A percentile compares a stretch with the other conserved stretches of the same genome.
phyloP scores from a whole-genome alignment of 1,139 yeast species.

The Kurtzmaniella quercitrusa region DNA sequence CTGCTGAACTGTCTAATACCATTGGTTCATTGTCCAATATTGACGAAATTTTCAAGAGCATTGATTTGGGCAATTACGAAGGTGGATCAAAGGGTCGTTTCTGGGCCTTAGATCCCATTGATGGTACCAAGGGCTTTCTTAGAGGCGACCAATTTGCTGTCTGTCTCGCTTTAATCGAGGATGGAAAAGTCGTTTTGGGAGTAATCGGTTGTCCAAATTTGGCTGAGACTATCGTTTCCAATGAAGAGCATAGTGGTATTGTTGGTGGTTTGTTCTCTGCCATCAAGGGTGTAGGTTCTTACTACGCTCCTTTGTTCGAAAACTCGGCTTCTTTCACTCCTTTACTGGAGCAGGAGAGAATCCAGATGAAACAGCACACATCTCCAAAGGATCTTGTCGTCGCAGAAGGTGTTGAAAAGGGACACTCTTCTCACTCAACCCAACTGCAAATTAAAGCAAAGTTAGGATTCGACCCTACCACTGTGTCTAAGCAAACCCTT shows the following conservation, averaged over 20 bases:
- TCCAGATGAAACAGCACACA: constrained; percentile 41
- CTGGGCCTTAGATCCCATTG: constrained; percentile 98
- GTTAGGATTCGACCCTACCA: constrained; percentile 42
- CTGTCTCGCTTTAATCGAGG: constrained; percentile 82
- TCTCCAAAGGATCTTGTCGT: constrained; percentile 55
- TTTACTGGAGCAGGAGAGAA: constrained; percentile 32
- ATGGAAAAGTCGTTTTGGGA: constrained; percentile 82
- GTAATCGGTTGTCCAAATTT: constrained; percentile 96
- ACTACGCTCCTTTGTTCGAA: constrained; percentile 44
- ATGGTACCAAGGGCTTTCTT: constrained; percentile 95
- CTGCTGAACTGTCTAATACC: constrained; percentile 18
- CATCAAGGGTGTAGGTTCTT: constrained; percentile 70
- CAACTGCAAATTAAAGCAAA: constrained; percentile 68
- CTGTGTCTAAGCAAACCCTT: constrained; percentile 49
- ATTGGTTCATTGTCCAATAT: constrained; percentile 44
- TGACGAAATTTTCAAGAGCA: constrained; percentile 55
- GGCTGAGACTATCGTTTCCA: constrained; percentile 46
- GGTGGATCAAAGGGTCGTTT: constrained; percentile 80
- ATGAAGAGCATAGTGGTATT: constrained; percentile 32
- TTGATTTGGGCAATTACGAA: constrained; percentile 72
- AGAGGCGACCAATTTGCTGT: constrained; percentile 97
- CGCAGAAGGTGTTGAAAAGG: constrained; percentile 95
- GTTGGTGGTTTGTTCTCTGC: constrained; percentile 78
- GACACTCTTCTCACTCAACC: constrained; percentile 90
- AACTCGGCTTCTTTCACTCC: constrained; percentile 27